phyloP scores from a whole-genome alignment of 2,329 filamentous ascomycete genomes.

The Fusarium agapanthi region DNA sequence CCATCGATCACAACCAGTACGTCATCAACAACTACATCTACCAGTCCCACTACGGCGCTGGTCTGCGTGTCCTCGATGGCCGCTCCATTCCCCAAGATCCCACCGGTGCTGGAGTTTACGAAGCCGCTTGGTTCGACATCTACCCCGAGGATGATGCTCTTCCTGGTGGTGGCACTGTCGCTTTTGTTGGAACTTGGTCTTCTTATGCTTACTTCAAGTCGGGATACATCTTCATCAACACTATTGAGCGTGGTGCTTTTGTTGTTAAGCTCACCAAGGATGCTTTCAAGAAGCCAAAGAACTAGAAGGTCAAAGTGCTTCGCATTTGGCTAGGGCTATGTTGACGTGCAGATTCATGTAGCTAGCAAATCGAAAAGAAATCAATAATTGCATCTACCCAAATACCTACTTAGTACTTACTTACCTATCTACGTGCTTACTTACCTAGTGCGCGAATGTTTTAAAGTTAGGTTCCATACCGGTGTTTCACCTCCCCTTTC shows the following conservation, averaged over 20 bases:
- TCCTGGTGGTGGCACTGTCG: constrained; percentile 49
- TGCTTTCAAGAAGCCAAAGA: constrained; percentile 14
- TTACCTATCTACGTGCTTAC: accelerated
- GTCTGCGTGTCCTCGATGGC: constrained; percentile 54
- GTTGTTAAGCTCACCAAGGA: constrained; percentile 51
- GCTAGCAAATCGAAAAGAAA: accelerated
- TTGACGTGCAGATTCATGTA: accelerated
- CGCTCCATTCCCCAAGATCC: constrained; percentile 51
- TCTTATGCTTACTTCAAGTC: constrained; percentile 59
- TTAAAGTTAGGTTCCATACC: too few relatives aligned
- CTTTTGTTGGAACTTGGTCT: constrained; percentile 57
- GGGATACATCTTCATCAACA: constrained; percentile 61
- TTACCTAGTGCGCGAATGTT: too few relatives aligned
- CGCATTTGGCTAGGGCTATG: accelerated
- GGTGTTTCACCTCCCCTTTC: too few relatives aligned
- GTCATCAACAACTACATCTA: constrained; percentile 55
- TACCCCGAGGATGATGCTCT: constrained; percentile 59
- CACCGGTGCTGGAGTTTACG: constrained; percentile 55
- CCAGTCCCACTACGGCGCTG: constrained; percentile 61
- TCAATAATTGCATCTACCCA: not conserved
- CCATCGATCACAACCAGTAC: constrained; percentile 61
- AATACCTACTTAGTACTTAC: too few relatives aligned
- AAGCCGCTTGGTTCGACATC: constrained; percentile 60
- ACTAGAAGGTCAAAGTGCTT: not conserved
- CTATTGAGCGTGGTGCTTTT: constrained; percentile 60